phyloP scores from a whole-genome alignment of 2,329 filamentous ascomycete genomes.

The Tolypocladium amazonense region DNA sequence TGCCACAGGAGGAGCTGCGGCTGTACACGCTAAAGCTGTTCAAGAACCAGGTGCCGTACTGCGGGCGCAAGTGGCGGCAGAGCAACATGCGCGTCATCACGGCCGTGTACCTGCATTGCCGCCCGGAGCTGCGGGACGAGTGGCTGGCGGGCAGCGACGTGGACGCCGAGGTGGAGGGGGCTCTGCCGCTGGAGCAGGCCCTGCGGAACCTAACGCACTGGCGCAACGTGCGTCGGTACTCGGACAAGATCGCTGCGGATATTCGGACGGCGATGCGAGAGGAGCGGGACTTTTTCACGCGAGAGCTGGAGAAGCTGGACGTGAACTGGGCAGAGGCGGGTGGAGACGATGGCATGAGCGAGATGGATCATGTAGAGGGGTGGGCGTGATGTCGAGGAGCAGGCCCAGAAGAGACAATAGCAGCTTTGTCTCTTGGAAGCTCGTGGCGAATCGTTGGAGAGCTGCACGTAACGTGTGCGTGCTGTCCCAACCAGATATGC shows the following conservation, averaged over 20 bases:
- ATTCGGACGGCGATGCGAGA: constrained; percentile 51
- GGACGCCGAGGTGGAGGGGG: constrained; percentile 88
- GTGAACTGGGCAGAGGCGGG: constrained; percentile 34
- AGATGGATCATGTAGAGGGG: constrained; percentile 22
- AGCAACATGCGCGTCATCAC: constrained; percentile 98
- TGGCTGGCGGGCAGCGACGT: constrained; percentile 89
- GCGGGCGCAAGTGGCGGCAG: constrained; percentile 95
- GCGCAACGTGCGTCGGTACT: constrained; percentile 79
- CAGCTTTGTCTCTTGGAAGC: not conserved
- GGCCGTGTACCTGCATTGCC: constrained; percentile 86
- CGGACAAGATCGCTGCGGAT: constrained; percentile 60
- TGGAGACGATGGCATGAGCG: constrained; percentile 20
- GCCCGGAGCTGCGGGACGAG: constrained; percentile 86
- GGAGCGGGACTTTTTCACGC: constrained; percentile 69
- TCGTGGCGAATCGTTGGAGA: not conserved
- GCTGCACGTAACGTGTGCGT: not conserved
- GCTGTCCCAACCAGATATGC: not conserved
- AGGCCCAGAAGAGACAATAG: not conserved
- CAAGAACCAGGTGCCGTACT: constrained; percentile 98
- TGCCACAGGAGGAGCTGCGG: constrained; percentile 77
- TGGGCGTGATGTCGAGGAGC: constrained; percentile 7
- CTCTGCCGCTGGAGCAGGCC: constrained; percentile 83
- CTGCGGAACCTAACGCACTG: constrained; percentile 84
- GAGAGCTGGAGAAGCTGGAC: constrained; percentile 66
- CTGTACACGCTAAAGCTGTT: constrained; percentile 96